Evolutionary conservation across 75 land plant species (phyloP), one percentile per base, ranked within the genome.

Genomic region (Chamaecyparis obtusa): DNA sequence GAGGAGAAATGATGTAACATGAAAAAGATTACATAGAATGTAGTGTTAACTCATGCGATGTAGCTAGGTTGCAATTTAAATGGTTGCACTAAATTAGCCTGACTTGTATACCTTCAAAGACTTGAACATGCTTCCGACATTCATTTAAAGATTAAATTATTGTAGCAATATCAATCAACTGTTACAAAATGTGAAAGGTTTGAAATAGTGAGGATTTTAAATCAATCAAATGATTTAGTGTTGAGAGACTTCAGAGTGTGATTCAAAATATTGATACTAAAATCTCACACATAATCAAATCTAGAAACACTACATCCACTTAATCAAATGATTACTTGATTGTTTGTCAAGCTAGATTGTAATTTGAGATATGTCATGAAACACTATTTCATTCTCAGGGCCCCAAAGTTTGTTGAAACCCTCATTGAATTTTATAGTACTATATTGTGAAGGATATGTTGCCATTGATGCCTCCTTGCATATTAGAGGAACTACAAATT

Each of bases 31-130:
- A 96, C 97, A 88, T 94, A 94, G 86, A 96, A 91, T 36, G 93
- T 91, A 46, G 94, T 94, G 64, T 91, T 92, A 3, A 94, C 96
- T 88, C 97, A 96, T 7, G 97, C 97, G 79, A 95, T 93, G 83
- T 96, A 94, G 37, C 93, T 93, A 39, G 93, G 80, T 41, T 95
- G 97, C 37, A 96, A 91, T 85, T 96, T 96, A n/a, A 51, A 96
- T 92, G 35, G 92, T 83, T 35, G 92, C 91, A 33, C 91, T 91
- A 85, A 96, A 94, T 86, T 90, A 94, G 17, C 97, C 95, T 3
- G 90, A 91, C 8, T 86, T 56, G 48, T 91, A 96, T 9, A 91
- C 48, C 14, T 84, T 48, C 32, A 67, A 88, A 9, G 97, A 92
- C 82, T 94, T 92, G 90, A 94, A 15, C 96, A n/a, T 96, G 77